These are phyloP conservation scores for Nakazawaea molendinolei DNA, from an alignment of 805 yeast species.

Conservation along the genomic window DNA sequence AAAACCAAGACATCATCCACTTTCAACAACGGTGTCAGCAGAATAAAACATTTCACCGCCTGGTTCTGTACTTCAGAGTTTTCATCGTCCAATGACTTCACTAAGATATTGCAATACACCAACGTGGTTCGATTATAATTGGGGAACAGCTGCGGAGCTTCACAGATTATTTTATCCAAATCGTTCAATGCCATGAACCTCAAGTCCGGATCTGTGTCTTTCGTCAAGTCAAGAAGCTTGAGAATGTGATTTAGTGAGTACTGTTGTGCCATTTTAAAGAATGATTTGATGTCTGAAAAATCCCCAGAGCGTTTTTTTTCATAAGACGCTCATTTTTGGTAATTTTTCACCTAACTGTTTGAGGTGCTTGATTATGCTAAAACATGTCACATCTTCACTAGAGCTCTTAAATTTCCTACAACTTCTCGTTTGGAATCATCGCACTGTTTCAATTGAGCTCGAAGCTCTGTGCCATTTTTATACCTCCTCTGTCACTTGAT, in stretches of 20 bases:
- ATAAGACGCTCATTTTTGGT: no score
- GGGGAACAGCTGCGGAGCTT: slow-evolving; percentile 20
- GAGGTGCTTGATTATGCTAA: no score
- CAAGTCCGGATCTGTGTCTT: slow-evolving; percentile 72
- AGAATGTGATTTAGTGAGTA: slow-evolving; percentile 14
- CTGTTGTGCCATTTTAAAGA: slow-evolving; percentile 2
- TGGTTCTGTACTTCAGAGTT: slow-evolving; percentile 71
- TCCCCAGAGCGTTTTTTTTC: no score
- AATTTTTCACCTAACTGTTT: no score
- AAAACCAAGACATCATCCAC: slow-evolving; percentile 26
- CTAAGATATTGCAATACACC: slow-evolving; percentile 9
- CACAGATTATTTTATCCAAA: slow-evolving; percentile 35
- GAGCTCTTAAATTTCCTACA: no score
- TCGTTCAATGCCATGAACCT: slow-evolving; percentile 84
- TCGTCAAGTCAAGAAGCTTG: slow-evolving; percentile 35
- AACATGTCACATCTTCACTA: no score
- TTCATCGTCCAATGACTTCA: slow-evolving; percentile 40
- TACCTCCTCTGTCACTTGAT: no score
- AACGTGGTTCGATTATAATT: slow-evolving; percentile 2
- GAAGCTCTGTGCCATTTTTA: no score
- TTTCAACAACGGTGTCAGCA: slow-evolving; percentile 31
- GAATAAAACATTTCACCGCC: slow-evolving; percentile 48
- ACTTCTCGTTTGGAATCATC: no score
- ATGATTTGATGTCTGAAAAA: slow-evolving; percentile 4
- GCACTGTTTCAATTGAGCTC: no score